A percentile compares a stretch with the other conserved stretches of the same genome.
phyloP scores from a whole-genome alignment of 371 early-diverging fungal genomes.

The Syncephalis plumigaleata region DNA sequence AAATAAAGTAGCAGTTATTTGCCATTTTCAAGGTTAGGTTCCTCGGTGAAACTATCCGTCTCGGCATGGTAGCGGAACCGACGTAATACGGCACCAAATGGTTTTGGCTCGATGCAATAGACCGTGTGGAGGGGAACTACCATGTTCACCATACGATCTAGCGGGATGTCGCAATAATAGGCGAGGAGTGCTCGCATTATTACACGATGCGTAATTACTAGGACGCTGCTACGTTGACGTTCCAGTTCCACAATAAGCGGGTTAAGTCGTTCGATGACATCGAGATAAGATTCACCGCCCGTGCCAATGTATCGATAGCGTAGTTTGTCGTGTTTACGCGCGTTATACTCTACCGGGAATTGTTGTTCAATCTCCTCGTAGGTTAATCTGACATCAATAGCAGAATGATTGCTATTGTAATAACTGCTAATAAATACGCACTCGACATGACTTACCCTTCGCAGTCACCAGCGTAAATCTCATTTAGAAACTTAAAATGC shows the following conservation, averaged over 20 bases:
- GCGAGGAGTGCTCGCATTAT: constrained; percentile 58
- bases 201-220: constrained; percentile 57
- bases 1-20: too few species aligned
- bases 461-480: constrained; percentile 65
- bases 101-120: constrained; percentile 48
- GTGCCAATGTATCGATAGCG: constrained; percentile 70
- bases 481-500: constrained; percentile 56
- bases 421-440: not conserved
- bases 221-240: constrained; percentile 48
- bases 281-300: constrained; percentile 68
- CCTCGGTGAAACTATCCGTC: too few species aligned
- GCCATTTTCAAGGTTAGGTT: too few species aligned
- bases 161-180: constrained; percentile 53
- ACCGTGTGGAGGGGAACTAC: constrained; percentile 35
- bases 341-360: constrained; percentile 45
- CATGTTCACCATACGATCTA: constrained; percentile 42
- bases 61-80: not conserved
- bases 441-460: constrained; percentile 12
- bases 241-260: constrained; percentile 74
- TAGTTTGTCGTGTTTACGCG: constrained; percentile 49
- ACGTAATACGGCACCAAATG: constrained; percentile 33
- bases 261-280: constrained; percentile 68
- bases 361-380: constrained; percentile 42
- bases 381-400: constrained; percentile 27
- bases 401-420: constrained; percentile 1